Conservation (phyloP, 2,329 filamentous ascomycete species). For the Stagonosporopsis chrysanthemi region DNA sequence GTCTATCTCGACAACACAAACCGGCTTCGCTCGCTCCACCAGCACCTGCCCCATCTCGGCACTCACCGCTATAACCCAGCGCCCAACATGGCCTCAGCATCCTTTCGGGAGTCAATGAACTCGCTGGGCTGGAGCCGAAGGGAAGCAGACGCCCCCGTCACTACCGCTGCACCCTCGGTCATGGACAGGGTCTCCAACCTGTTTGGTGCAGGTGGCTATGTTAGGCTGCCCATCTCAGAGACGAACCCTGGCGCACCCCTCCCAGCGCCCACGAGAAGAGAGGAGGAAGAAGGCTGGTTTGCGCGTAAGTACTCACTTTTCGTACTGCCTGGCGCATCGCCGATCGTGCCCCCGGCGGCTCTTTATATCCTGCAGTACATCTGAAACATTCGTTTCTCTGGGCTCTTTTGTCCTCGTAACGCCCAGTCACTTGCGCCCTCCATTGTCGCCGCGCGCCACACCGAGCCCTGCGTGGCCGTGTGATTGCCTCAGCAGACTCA, state of each 20-base stretch:
- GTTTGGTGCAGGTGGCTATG: conserved; percentile 85
- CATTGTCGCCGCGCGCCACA: conserved; percentile 22
- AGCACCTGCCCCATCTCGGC: conserved; percentile 7
- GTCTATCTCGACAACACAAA: conserved; percentile 23
- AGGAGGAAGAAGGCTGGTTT: conserved; percentile 97
- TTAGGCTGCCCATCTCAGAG: conserved; percentile 87
- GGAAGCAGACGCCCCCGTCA: conserved; percentile 76
- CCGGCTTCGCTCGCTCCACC: conserved; percentile 20
- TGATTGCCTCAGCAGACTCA: conserved; percentile 38
- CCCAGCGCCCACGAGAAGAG: conserved; percentile 81
- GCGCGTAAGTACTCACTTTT: conserved; percentile 73
- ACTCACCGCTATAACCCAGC: conserved; percentile 4
- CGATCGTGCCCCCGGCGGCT: conserved; percentile 8
- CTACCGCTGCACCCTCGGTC: conserved; percentile 76
- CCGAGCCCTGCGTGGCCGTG: conserved; percentile 29
- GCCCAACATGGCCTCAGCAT: conserved; percentile 76
- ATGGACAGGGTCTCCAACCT: conserved; percentile 81
- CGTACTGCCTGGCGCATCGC: conserved; percentile 30
- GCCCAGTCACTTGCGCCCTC: conserved; percentile 15
- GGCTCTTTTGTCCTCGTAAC: conserved; percentile 23
- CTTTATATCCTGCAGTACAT: conserved; percentile 20
- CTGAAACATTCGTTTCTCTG: conserved; percentile 18
- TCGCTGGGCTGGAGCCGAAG: conserved; percentile 93
- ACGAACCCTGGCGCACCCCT: conserved; percentile 78
- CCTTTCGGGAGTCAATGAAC: conserved; percentile 94